Conservation (phyloP, 2,329 filamentous ascomycete species). For the Hymenoscyphus scutula region DNA sequence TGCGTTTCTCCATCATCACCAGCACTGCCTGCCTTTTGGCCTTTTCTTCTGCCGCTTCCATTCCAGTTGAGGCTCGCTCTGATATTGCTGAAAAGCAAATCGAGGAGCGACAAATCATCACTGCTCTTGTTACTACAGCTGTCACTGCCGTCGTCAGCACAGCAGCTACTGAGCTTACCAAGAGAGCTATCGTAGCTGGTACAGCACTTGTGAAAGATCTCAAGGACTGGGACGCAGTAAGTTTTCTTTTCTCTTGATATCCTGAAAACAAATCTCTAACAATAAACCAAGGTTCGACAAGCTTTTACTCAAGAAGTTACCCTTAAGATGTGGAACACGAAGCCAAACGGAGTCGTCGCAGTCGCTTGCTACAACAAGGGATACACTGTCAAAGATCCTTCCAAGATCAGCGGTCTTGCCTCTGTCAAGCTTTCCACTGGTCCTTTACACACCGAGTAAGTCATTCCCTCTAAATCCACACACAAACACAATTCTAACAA, state of each 20-base stretch:
- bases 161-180: not conserved
- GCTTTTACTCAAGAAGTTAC: not conserved
- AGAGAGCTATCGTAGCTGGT: not conserved
- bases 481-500: not conserved
- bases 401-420: slow-evolving; percentile 2
- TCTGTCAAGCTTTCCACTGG: slow-evolving; percentile 1
- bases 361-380: slow-evolving; percentile 4
- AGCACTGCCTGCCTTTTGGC: not conserved
- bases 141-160: not conserved
- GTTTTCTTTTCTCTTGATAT: not conserved
- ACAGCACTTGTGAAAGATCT: not conserved
- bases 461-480: not conserved
- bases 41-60: not conserved
- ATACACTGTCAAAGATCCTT: not conserved
- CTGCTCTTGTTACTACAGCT: not conserved
- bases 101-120: slow-evolving; percentile 5
- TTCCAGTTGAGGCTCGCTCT: not conserved
- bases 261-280: not conserved
- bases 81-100: not conserved
- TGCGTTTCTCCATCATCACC: slow-evolving; percentile 5
- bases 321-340: slow-evolving; percentile 5
- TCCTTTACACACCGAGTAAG: slow-evolving; percentile 7
- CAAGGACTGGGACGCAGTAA: slow-evolving; percentile 6
- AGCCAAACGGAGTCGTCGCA: not conserved
- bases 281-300: not conserved